phyloP scores from a whole-genome alignment of 2,329 filamentous ascomycete genomes.

The Sporothrix variecibatus region DNA sequence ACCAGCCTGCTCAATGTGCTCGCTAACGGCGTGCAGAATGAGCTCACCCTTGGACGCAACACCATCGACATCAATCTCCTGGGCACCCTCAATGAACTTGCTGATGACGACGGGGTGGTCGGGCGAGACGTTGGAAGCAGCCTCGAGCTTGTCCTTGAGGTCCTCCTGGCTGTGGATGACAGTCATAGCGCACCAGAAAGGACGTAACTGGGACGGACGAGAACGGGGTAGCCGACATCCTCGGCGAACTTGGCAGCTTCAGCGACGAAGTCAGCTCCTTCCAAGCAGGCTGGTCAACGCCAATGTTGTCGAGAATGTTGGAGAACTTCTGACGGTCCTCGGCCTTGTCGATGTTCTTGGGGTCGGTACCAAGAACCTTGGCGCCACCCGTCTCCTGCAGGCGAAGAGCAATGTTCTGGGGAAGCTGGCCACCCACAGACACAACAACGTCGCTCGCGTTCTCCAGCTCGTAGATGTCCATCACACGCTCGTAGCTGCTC shows the following conservation, averaged over 20 bases:
- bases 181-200: slow-evolving; percentile 98
- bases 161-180: slow-evolving; percentile 88
- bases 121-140: slow-evolving; percentile 85
- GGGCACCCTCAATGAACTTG: slow-evolving; percentile 95
- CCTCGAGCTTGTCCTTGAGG: slow-evolving; percentile 91
- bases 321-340: slow-evolving; percentile 99
- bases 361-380: slow-evolving; percentile 89
- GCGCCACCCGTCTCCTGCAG: slow-evolving; percentile 89
- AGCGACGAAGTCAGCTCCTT: slow-evolving; percentile 87
- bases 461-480: slow-evolving; percentile 98
- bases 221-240: slow-evolving; percentile 85
- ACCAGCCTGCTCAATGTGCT: slow-evolving; percentile 96
- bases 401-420: slow-evolving; percentile 94
- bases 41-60: slow-evolving; percentile 86
- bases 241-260: slow-evolving; percentile 87
- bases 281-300: slow-evolving; percentile 96
- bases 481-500: slow-evolving; percentile 92
- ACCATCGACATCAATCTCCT: slow-evolving; percentile 95
- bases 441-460: slow-evolving; percentile 83
- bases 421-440: slow-evolving; percentile 92
- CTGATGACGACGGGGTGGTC: slow-evolving; percentile 98
- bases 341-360: slow-evolving; percentile 93
- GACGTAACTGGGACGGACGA: slow-evolving; percentile 93
- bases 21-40: slow-evolving; percentile 86
- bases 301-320: slow-evolving; percentile 93